These are phyloP conservation scores for Phaeosphaeria sp. DNA, from an alignment of 2,329 filamentous ascomycete genomes.

Conservation along the genomic window DNA sequence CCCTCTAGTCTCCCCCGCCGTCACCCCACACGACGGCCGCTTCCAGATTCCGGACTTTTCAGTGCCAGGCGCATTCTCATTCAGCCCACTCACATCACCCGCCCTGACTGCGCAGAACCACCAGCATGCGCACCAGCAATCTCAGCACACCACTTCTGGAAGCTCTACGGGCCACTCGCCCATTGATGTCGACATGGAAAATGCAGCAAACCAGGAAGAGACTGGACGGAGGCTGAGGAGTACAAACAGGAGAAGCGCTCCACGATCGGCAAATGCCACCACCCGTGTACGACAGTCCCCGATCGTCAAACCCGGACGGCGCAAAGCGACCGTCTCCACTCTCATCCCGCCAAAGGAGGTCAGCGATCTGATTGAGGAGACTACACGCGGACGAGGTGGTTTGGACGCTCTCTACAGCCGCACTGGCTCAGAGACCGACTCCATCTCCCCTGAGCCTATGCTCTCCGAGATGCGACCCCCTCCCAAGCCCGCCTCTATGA, in stretches of 20 bases:
- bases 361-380: slow-evolving; percentile 49
- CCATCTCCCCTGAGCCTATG: slow-evolving; percentile 57
- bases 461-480: slow-evolving; percentile 63
- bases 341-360: slow-evolving; percentile 55
- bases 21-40: slow-evolving; percentile 77
- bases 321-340: slow-evolving; percentile 54
- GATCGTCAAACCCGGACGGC: slow-evolving; percentile 68
- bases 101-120: slow-evolving; percentile 74
- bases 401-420: slow-evolving; percentile 35
- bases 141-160: slow-evolving; percentile 56
- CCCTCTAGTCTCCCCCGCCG: slow-evolving; percentile 81
- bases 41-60: slow-evolving; percentile 65
- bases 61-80: slow-evolving; percentile 71
- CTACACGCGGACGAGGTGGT: slow-evolving; percentile 31
- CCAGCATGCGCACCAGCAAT: slow-evolving; percentile 36
- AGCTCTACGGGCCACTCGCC: slow-evolving; percentile 58
- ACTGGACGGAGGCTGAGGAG: slow-evolving; percentile 47
- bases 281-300: slow-evolving; percentile 71
- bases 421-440: slow-evolving; percentile 54
- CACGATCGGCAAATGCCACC: slow-evolving; percentile 51
- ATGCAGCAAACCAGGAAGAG: slow-evolving; percentile 51
- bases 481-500: slow-evolving; percentile 68
- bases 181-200: slow-evolving; percentile 54
- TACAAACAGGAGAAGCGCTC: slow-evolving; percentile 59
- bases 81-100: slow-evolving; percentile 83